A percentile compares a stretch with the other conserved stretches of the same genome.
Evolutionary conservation across 2,329 filamentous ascomycete species (phyloP).

Genomic region (Talaromyces marneffei): DNA sequence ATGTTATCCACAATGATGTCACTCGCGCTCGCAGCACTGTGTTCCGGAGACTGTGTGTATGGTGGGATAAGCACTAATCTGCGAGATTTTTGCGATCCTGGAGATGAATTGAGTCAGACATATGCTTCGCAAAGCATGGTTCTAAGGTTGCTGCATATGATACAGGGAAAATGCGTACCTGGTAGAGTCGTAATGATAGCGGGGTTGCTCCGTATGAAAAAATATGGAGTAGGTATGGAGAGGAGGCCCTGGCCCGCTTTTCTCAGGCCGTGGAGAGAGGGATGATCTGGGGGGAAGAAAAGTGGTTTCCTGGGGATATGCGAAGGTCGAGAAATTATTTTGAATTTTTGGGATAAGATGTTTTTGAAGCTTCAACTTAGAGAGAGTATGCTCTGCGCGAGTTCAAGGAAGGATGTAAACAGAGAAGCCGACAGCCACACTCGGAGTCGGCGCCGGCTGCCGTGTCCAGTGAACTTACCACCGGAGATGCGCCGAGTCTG

Average conservation of each 20-base stretch:
- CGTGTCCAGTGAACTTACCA: background rate
- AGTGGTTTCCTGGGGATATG: background rate
- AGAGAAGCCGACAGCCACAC: background rate
- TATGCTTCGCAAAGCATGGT: background rate
- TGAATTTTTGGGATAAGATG: background rate
- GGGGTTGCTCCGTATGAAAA: background rate
- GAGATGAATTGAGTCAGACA: background rate
- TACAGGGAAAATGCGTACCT: background rate
- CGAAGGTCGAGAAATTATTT: background rate
- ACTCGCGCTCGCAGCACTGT: background rate
- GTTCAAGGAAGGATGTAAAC: background rate
- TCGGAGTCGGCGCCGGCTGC: background rate
- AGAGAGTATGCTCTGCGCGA: background rate
- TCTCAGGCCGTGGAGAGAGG: background rate
- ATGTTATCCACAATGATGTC: constrained; percentile 11
- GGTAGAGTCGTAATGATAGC: background rate
- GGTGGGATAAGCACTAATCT: background rate
- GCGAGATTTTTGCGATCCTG: background rate
- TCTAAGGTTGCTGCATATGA: background rate
- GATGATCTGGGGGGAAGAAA: background rate
- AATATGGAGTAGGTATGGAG: too few species aligned
- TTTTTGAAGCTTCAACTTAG: background rate
- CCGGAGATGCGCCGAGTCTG: background rate
- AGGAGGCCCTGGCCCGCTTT: constrained; percentile 9
- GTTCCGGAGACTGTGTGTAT: background rate